Conservation (phyloP, 108 stramenopile genomes). For the Epipyxis sp. region DNA sequence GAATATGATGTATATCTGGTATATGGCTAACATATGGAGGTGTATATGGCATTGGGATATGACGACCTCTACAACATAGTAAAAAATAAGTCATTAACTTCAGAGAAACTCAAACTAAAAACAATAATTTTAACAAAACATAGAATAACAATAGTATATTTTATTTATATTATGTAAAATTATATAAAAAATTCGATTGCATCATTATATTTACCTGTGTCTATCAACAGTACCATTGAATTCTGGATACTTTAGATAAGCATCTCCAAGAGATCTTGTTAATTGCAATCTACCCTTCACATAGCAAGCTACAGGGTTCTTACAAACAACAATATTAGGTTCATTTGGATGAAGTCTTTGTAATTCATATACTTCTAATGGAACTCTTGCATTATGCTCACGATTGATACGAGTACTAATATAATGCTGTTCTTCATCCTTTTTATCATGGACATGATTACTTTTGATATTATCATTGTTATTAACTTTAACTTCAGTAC, state of each 20-base stretch:
- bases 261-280: conserved; percentile 59
- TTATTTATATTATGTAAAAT: no score
- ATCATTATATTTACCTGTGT: no score
- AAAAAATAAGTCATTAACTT: no score
- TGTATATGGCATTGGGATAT: conserved; percentile 58
- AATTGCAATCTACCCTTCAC: conserved; percentile 62
- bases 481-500: conserved; percentile 16
- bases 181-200: no score
- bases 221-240: conserved; percentile 51
- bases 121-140: no score
- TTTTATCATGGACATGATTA: no score
- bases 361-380: conserved; percentile 48
- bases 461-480: no score
- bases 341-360: conserved; percentile 52
- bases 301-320: conserved; percentile 54
- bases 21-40: conserved; percentile 63
- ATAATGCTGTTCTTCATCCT: not conserved
- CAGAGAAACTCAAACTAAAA: no score
- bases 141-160: no score
- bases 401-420: conserved; percentile 1
- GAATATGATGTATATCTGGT: conserved; percentile 43
- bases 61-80: no score
- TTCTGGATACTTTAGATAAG: conserved; percentile 62
- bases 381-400: conserved; percentile 61
- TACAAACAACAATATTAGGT: conserved; percentile 60